Percentiles rank a stretch among this genome's conserved stretches.
phyloP scores from a whole-genome alignment of 2,329 filamentous ascomycete species.

The Leptographium galeiforme region DNA sequence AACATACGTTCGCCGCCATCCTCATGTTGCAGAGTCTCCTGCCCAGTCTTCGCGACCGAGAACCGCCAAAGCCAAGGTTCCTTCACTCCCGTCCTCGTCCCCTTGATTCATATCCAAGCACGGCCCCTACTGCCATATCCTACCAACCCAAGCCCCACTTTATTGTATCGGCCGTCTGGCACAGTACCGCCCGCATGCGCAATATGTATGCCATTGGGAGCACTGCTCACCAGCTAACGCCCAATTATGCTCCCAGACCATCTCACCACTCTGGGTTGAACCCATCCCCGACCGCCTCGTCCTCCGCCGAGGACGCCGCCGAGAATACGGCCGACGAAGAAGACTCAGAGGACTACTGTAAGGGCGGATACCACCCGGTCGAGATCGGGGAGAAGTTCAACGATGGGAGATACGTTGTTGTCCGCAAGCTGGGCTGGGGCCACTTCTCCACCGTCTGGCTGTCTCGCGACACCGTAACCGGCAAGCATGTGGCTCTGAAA shows the following conservation, averaged over 20 bases:
- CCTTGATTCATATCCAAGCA: neutral
- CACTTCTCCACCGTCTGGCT: constrained; percentile 97
- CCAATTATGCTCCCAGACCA: neutral
- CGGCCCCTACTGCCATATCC: neutral
- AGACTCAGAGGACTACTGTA: constrained; percentile 98
- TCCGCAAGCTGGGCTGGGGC: constrained; percentile 94
- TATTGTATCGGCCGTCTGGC: neutral
- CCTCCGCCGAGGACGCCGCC: constrained; percentile 67
- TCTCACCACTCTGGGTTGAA: constrained; percentile 45
- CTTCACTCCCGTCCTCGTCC: neutral
- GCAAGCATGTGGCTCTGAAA: constrained; percentile 94
- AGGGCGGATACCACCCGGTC: constrained; percentile 95
- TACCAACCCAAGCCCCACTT: neutral
- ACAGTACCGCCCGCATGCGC: neutral
- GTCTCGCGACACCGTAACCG: constrained; percentile 68
- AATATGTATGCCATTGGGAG: neutral
- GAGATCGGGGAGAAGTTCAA: constrained; percentile 93
- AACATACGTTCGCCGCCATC: neutral
- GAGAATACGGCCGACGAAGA: constrained; percentile 96
- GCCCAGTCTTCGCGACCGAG: constrained; percentile 16
- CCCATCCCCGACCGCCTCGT: constrained; percentile 64
- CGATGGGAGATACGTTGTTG: constrained; percentile 88
- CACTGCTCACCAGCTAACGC: constrained; percentile 15
- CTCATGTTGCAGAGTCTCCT: constrained; percentile 15
- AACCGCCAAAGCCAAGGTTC: constrained; percentile 17